These are phyloP conservation scores for Taiozyma onychis DNA, from an alignment of 1,139 yeast species.

Conservation along the genomic window DNA sequence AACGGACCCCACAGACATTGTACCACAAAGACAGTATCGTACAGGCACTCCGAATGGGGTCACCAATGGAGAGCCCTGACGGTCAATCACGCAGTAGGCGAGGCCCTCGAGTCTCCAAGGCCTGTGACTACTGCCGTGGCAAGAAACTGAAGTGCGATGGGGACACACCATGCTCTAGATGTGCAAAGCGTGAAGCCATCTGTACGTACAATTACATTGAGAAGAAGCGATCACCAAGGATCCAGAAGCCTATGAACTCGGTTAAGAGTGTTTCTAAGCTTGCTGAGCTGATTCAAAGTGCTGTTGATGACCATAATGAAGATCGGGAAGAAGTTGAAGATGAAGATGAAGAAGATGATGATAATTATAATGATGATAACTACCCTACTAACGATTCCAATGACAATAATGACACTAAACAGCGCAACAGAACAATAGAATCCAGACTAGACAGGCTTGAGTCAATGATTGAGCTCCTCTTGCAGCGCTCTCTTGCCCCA, in stretches of 20 bases:
- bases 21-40: not conserved
- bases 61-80: not conserved
- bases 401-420: not conserved
- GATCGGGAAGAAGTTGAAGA: not conserved
- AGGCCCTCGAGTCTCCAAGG: slow-evolving; percentile 35
- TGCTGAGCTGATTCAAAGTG: not conserved
- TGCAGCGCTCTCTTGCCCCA: not conserved
- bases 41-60: not conserved
- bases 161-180: slow-evolving; percentile 38
- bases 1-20: not conserved
- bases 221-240: slow-evolving; percentile 5
- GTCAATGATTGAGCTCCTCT: not conserved
- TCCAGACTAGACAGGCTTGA: not conserved
- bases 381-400: not conserved
- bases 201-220: slow-evolving; percentile 28
- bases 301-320: not conserved
- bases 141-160: slow-evolving; percentile 51
- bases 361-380: not conserved
- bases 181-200: slow-evolving; percentile 27
- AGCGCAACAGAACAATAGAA: not conserved
- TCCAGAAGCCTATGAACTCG: not conserved
- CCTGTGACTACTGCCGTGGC: slow-evolving; percentile 47
- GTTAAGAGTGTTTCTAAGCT: not conserved
- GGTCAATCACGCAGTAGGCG: not conserved
- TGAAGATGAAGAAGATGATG: not conserved